Evolutionary conservation across 2,329 filamentous ascomycete genomes (phyloP).

Genomic region (Pestalotiopsis sp.): DNA sequence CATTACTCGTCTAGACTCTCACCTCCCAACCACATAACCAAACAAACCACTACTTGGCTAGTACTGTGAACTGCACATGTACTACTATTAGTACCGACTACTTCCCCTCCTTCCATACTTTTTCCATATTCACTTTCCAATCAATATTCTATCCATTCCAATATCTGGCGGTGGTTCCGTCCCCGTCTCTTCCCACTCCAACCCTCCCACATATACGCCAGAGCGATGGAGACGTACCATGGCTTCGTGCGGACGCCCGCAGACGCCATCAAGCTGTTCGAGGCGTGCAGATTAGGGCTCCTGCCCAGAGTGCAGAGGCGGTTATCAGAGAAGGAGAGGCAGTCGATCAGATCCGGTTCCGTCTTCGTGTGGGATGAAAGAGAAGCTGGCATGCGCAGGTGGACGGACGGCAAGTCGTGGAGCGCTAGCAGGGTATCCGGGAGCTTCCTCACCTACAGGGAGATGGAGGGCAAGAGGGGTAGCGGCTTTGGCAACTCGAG

Average conservation of each 20-base stretch:
- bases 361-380: conserved; percentile 99
- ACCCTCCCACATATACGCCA: conserved; percentile 8
- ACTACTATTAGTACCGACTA: no score
- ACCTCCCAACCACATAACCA: conserved; percentile 12
- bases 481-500: conserved; percentile 67
- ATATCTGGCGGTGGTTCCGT: neutral
- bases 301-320: conserved; percentile 90
- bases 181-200: conserved; percentile 8
- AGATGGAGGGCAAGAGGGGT: conserved; percentile 98
- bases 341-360: conserved; percentile 93
- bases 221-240: conserved; percentile 91
- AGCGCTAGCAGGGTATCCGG: conserved; percentile 96
- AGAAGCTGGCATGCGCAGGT: conserved; percentile 96
- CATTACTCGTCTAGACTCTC: conserved; percentile 10
- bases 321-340: conserved; percentile 93
- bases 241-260: conserved; percentile 93
- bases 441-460: conserved; percentile 94
- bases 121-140: no score
- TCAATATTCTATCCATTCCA: neutral
- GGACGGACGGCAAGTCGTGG: conserved; percentile 99
- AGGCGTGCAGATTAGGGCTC: conserved; percentile 88
- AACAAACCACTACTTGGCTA: conserved; percentile 11
- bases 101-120: no score
- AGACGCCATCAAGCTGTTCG: conserved; percentile 98
- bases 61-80: no score